phyloP scores from a whole-genome alignment of 495 filamentous ascomycete genomes.

The Annulohypoxylon stygium region DNA sequence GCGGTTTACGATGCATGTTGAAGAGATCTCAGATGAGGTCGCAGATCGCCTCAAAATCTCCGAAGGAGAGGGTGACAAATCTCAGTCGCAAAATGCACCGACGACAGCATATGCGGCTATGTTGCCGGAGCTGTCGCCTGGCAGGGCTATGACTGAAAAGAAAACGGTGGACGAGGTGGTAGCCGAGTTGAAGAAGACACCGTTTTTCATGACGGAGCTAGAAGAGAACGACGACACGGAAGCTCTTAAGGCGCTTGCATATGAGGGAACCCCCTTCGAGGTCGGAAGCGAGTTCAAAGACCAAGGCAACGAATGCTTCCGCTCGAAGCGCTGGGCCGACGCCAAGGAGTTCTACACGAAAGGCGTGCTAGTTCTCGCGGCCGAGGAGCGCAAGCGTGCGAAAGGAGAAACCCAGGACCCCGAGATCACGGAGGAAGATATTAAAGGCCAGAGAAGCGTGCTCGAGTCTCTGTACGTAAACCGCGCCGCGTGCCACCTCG shows the following conservation, averaged over 20 bases:
- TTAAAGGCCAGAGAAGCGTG: conserved; percentile 67
- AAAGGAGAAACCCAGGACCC: conserved; percentile 40
- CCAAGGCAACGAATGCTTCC: conserved; percentile 90
- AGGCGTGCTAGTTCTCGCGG: conserved; percentile 74
- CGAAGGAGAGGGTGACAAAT: conserved; percentile 20
- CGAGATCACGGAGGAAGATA: conserved; percentile 60
- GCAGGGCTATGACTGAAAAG: conserved; percentile 68
- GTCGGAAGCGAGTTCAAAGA: conserved; percentile 83
- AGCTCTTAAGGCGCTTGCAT: conserved; percentile 88
- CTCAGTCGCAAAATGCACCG: conserved; percentile 26
- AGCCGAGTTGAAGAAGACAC: conserved; percentile 80
- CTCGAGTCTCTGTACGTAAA: conserved; percentile 86
- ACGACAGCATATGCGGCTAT: conserved; percentile 35
- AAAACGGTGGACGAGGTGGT: conserved; percentile 79
- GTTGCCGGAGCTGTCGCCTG: conserved; percentile 67
- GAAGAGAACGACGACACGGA: conserved; percentile 87
- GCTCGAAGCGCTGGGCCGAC: conserved; percentile 78
- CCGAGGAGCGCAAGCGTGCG: conserved; percentile 63
- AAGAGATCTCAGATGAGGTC: conserved; percentile 53
- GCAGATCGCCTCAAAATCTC: conserved; percentile 52
- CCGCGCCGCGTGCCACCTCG: conserved; percentile 85
- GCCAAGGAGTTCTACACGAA: conserved; percentile 94
- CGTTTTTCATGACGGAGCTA: conserved; percentile 95
- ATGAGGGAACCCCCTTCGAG: conserved; percentile 90
- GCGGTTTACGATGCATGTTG: conserved; percentile 43